Evolutionary conservation across 495 filamentous ascomycete genomes (phyloP).

Genomic region (Massariosphaeria phaeospora): DNA sequence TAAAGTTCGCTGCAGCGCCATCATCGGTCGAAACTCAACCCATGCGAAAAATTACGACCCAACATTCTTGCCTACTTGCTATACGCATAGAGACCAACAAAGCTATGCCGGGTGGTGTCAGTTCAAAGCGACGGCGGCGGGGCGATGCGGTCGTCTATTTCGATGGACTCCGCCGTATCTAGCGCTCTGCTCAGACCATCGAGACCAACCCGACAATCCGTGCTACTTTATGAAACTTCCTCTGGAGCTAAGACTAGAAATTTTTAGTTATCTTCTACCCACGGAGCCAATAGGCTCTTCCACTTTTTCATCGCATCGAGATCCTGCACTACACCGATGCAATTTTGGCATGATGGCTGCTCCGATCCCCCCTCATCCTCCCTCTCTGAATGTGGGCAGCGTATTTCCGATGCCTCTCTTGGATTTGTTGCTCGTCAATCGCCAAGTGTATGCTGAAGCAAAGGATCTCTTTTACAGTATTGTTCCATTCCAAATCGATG

Average conservation of each 20-base stretch:
- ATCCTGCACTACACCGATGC: not conserved
- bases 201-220: constrained; percentile 25
- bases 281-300: constrained; percentile 28
- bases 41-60: constrained; percentile 6
- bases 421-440: constrained; percentile 20
- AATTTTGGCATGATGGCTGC: not conserved
- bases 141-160: constrained; percentile 26
- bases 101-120: constrained; percentile 27
- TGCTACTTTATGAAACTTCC: constrained; percentile 30
- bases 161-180: constrained; percentile 28
- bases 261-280: constrained; percentile 28
- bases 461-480: constrained; percentile 28
- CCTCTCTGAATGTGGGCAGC: not conserved
- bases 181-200: constrained; percentile 26
- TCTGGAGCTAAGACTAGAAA: constrained; percentile 19
- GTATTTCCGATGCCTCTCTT: constrained; percentile 5
- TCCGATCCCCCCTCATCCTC: not conserved
- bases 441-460: constrained; percentile 17
- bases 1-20: constrained; percentile 7
- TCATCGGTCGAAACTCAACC: constrained; percentile 12
- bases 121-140: constrained; percentile 9
- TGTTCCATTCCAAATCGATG: constrained; percentile 25
- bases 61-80: constrained; percentile 22
- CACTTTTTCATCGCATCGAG: constrained; percentile 5
- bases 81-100: constrained; percentile 20